Base-by-base conservation (phyloP, 768 basidiomycete genomes). In the Auricularia sp. region DNA sequence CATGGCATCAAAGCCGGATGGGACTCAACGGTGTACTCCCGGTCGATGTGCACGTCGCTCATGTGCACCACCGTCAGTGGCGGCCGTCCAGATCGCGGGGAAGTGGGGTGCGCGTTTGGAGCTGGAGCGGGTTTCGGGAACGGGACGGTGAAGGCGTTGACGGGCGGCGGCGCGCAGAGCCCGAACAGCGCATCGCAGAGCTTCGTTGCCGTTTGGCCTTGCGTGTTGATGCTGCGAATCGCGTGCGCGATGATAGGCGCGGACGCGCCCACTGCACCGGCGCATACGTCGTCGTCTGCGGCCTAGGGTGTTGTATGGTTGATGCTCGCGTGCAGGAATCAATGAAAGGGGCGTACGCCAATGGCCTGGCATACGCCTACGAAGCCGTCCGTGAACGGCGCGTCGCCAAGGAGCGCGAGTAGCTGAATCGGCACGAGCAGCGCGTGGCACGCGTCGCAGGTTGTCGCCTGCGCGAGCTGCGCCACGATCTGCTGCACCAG, bases 21-120 rank as follows among this genome's bases (percentile, higher is more conserved):
- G 29, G 29, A 29, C 29, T 29, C 29, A 29, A 84, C 84, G 21
- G 76, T 72, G 68, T 86, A 86, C 4, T 77, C 68, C 36, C 83
- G 74, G 67, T 86, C 86, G 42, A 87, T 81, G 67, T 87, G 86
- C 4, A 81, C 80, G 69, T 86, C 86, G 67, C 82, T 84, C 70
- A 87, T 80, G 69, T 87, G 86, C 0, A 80, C 79, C 6, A 85
- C 81, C 67, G 83, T 78, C 70, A 86, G 80, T 1, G 84, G 80
- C 29, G 73, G 23, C 61, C 74, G 76, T 3, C 81, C 79, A 1
- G 70, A 71, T 3, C 79, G 79, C 3, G 63, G 67, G 65, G 75
- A 77, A 0, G 64, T 64, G 56, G 74, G 75, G 3, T 76, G 77
- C 16, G 72, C 71, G 1, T 70, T 62, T 1, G 82, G 80, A 8